Evolutionary conservation across 2,329 filamentous ascomycete species (phyloP), one percentile per base, ranked within the genome.

Genomic region (Xylaria sp.): DNA sequence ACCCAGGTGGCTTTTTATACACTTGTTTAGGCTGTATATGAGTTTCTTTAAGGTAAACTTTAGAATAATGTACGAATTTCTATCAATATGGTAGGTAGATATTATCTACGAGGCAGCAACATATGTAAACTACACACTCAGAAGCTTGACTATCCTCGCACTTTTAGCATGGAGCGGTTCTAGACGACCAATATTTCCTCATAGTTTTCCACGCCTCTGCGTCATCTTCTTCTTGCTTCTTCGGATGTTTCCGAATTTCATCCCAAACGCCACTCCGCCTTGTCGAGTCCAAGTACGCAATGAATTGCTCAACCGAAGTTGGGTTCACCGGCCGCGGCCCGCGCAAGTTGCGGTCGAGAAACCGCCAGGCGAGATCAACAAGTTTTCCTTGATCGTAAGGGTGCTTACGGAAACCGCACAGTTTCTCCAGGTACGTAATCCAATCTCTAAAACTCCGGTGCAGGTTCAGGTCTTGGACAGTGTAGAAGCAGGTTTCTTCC

Each of bases 281-380:
- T 38, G 63, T 69, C 1, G 42, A 38, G 11, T 78, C 69, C 0
- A 77, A 72, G 0, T 72, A 65, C 0, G 38, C 48, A 7, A 76
- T 58, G 33, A 77, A 78, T 15, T 73, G 69, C 7, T 69, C 67
- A 1, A 74, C 49, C 0, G 62, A 51, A 3, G 72, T 71, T 2
- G 69, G 46, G 13, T 61, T 65, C 1, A 26, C 7, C 0, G 75
- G 75, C 17, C 66, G 54, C 11, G 71, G 70, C 0, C 71, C 73
- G 0, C 76, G 71, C 6, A 78, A 36, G 11, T 71, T 63, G 2
- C 77, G 74, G 42, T 78, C 77, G 0, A 78, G 63, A 33, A 77
- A 77, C 2, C 69, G 64, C 76, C 76, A 78, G 1, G 74, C 75
- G 1, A 78, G 67, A n/a, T 74, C 57, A 0, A 77, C 66, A 2